Evolutionary conservation across 2,329 filamentous ascomycete species (phyloP).

Genomic region (Arthrinium puccinioides): DNA sequence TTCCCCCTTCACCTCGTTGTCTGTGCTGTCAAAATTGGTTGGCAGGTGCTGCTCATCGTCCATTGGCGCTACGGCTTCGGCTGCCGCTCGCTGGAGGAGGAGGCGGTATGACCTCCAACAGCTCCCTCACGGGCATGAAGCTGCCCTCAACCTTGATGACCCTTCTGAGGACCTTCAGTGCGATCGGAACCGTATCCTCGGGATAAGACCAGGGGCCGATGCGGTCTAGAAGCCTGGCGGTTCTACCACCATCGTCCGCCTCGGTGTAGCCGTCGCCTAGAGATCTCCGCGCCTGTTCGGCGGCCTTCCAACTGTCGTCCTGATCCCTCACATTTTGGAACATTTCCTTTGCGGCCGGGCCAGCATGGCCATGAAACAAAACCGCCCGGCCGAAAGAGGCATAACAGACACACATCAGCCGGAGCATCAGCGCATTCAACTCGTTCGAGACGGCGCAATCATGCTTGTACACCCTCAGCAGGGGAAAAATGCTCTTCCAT

Average conservation of each 20-base stretch:
- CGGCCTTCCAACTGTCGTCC: conserved; percentile 18
- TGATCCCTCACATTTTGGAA: conserved; percentile 17
- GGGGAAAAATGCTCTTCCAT: conserved; percentile 16
- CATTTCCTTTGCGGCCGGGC: conserved; percentile 13
- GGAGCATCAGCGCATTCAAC: conserved; percentile 18
- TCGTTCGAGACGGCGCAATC: conserved; percentile 15
- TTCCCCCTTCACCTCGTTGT: neutral
- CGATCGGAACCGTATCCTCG: conserved; percentile 19
- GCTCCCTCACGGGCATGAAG: conserved; percentile 20
- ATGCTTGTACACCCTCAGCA: conserved; percentile 15
- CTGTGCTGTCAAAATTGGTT: neutral
- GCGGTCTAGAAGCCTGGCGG: conserved; percentile 23
- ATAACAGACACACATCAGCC: conserved; percentile 21
- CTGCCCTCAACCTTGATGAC: conserved; percentile 14
- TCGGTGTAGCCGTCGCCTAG: conserved; percentile 16
- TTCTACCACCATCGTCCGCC: conserved; percentile 17
- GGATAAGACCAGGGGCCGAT: conserved; percentile 22
- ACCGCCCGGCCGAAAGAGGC: conserved; percentile 15
- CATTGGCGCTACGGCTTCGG: neutral
- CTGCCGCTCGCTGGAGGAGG: conserved; percentile 14
- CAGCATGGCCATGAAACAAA: conserved; percentile 12
- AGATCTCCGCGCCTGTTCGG: conserved; percentile 15
- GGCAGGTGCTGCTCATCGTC: neutral
- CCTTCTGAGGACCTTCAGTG: conserved; percentile 19
- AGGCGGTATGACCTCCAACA: conserved; percentile 13